phyloP scores from a whole-genome alignment of 2,329 filamentous ascomycete genomes.

The Penicillium fuscoglaucum region DNA sequence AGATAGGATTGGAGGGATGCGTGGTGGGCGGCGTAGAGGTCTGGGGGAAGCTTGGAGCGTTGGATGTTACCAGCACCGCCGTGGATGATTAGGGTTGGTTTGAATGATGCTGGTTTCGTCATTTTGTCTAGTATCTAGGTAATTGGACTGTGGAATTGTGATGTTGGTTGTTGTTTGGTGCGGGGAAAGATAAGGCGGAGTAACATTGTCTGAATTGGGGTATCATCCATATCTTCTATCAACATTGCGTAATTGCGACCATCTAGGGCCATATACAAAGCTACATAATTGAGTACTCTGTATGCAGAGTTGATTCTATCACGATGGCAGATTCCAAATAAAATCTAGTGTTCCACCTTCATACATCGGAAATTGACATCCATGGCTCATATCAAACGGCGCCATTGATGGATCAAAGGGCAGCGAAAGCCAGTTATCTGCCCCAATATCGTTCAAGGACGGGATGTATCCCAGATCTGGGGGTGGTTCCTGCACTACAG shows the following conservation, averaged over 20 bases:
- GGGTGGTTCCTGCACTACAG: constrained; percentile 28
- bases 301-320: constrained; percentile 3
- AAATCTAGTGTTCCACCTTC: constrained; percentile 45
- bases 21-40: constrained; percentile 61
- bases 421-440: constrained; percentile 46
- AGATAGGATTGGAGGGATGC: constrained; percentile 64
- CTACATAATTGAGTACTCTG: not conserved
- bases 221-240: not conserved
- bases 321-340: constrained; percentile 46
- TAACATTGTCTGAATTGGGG: constrained; percentile 17
- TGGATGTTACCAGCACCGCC: constrained; percentile 72
- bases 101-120: constrained; percentile 28
- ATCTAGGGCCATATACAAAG: not conserved
- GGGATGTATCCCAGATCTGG: constrained; percentile 33
- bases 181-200: constrained; percentile 18
- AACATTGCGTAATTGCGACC: not conserved
- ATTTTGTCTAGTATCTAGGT: not conserved
- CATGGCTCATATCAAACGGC: constrained; percentile 42
- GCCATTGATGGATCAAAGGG: constrained; percentile 49
- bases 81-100: constrained; percentile 67
- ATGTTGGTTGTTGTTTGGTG: constrained; percentile 4
- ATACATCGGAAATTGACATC: constrained; percentile 42
- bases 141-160: not conserved
- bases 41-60: constrained; percentile 58
- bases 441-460: constrained; percentile 32